Base-by-base conservation (phyloP, 495 filamentous ascomycete genomes). In the Mycothermus thermophilus region DNA sequence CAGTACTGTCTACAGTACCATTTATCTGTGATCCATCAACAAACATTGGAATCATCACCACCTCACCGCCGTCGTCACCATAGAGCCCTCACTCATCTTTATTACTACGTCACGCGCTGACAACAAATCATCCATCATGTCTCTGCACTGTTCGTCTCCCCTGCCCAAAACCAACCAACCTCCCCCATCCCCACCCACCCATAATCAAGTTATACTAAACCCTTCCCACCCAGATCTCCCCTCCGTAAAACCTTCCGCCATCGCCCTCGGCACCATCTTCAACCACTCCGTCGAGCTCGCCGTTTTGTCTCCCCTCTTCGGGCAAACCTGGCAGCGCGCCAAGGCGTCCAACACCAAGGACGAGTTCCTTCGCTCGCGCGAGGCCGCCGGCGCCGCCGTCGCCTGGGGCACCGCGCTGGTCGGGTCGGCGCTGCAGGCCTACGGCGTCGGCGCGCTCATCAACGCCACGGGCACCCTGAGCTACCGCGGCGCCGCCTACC, bases 401-500 rank as follows among this genome's bases (percentile, higher is more conserved):
- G 80, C 86, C 30, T 93, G 83, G 80, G 85, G 88, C 43, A 84
- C 79, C 35, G 90, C 86, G 16, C 66, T 96, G 29, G 71, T 81
- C 51, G 90, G 90, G 48, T 88, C 83, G 27, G 82, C 80, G 29
- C 58, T 92, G 30, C 90, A 97, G 66, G 75, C 86, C 27, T 97
- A 97, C 52, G 90, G 88, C 45, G 79, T 97, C 34, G 90, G 83
- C 43, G 90, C 90, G 30, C 67, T 97, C 44, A 83, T 97, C 65
- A 95, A 94, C 58, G 83, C 85, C 38, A 93, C 88, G 18, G 85
- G 86, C 40, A 93, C 87, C 26, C 66, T 97, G 35, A 82, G 69
- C 62, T 95, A 96, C 65, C 94, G 93, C 71, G 90, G 90, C 48
- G 90, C 90, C 41, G 83, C 90, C 12, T 97, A 95, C 62, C 63